Evolutionary conservation across 2,329 filamentous ascomycete species (phyloP).

Genomic region (Sporothrix variecibatus): DNA sequence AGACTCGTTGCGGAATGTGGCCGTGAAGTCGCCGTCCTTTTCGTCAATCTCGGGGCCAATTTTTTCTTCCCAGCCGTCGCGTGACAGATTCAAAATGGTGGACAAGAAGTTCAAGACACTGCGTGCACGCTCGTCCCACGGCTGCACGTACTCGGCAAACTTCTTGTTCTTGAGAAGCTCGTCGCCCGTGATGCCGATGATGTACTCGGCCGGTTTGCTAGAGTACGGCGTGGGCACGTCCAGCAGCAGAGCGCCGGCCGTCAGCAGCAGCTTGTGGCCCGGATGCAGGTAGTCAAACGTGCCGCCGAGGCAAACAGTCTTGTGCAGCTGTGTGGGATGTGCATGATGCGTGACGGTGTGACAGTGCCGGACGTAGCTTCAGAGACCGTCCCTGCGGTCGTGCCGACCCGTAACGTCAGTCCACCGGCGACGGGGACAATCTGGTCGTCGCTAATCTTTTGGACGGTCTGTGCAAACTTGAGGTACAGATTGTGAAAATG

Average conservation of each 20-base stretch:
- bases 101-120: constrained; percentile 72
- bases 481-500: constrained; percentile 55
- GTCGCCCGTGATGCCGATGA: constrained; percentile 87
- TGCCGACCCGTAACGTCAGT: constrained; percentile 42
- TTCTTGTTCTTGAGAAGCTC: constrained; percentile 87
- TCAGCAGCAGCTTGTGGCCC: constrained; percentile 93
- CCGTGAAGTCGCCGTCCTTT: constrained; percentile 50
- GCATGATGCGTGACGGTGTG: constrained; percentile 17
- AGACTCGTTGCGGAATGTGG: constrained; percentile 58
- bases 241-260: constrained; percentile 76
- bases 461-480: constrained; percentile 49
- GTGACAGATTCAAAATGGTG: constrained; percentile 55
- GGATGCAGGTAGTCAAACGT: constrained; percentile 96
- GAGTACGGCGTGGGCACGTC: constrained; percentile 50
- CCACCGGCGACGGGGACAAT: constrained; percentile 56
- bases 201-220: constrained; percentile 57
- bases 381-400: constrained; percentile 18
- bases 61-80: constrained; percentile 48
- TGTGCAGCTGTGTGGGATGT: constrained; percentile 44
- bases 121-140: constrained; percentile 73
- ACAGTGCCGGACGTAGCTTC: neutral
- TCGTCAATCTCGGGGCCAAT: constrained; percentile 41
- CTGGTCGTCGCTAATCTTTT: constrained; percentile 52
- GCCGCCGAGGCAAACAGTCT: constrained; percentile 77
- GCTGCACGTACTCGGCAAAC: constrained; percentile 75